phyloP scores from a whole-genome alignment of 345 rosid genomes.

The Iberis pinnata region DNA sequence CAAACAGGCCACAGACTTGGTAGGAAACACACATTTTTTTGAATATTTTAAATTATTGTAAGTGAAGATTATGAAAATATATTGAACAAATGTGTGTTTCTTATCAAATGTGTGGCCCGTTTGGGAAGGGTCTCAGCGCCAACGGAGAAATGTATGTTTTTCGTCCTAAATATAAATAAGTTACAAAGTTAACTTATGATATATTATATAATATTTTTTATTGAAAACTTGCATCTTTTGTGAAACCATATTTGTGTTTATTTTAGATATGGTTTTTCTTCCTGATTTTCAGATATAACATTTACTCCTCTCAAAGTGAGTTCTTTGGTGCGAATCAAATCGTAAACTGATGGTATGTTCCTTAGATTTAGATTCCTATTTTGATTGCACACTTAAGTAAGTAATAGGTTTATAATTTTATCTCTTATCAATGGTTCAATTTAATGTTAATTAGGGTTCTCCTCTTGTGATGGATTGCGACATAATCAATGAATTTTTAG shows the following conservation, averaged over 20 bases:
- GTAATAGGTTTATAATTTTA: not conserved
- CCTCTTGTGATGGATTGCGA: not conserved
- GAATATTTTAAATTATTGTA: too few species aligned
- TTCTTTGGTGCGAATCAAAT: too few species aligned
- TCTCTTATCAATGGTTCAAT: not conserved
- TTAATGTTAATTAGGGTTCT: not conserved
- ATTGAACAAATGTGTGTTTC: too few species aligned
- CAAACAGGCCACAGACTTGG: too few species aligned
- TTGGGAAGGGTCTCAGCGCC: too few species aligned
- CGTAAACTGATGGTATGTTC: not conserved
- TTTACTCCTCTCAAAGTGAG: not conserved
- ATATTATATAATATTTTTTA: too few species aligned
- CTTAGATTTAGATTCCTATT: not conserved
- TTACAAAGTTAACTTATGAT: not conserved
- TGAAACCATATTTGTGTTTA: not conserved
- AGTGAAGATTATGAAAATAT: too few species aligned
- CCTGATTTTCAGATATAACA: not conserved
- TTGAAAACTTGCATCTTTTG: not conserved
- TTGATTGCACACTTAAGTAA: not conserved
- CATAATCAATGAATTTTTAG: not conserved
- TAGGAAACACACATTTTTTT: too few species aligned
- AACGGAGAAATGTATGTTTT: not conserved
- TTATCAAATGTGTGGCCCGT: too few species aligned
- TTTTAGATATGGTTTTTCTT: not conserved
- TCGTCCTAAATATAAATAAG: too few species aligned